Conservation (phyloP, 768 basidiomycete genomes). For the Agrocybe praecox region DNA sequence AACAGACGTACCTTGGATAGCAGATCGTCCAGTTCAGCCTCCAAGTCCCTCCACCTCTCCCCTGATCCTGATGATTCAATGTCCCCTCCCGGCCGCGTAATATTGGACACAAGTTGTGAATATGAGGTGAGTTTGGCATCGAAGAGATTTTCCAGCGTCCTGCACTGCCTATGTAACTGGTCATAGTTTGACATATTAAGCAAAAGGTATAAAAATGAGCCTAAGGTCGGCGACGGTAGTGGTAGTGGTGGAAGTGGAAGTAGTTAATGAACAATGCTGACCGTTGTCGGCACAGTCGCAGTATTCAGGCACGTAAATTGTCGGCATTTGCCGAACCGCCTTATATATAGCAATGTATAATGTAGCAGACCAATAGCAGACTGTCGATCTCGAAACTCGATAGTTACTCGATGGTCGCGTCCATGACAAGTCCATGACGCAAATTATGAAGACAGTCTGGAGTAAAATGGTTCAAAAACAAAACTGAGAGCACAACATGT, state of each 20-base stretch:
- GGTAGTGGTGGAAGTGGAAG: background rate
- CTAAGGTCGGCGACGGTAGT: background rate
- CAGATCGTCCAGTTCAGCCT: conserved; percentile 85
- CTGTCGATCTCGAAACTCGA: too few species aligned
- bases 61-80: conserved; percentile 71
- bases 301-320: background rate
- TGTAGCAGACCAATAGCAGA: too few species aligned
- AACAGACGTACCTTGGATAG: conserved; percentile 70
- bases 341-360: too few species aligned
- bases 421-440: too few species aligned
- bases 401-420: too few species aligned
- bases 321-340: background rate
- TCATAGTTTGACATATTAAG: conserved; percentile 78
- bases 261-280: background rate
- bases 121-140: conserved; percentile 92
- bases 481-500: too few species aligned
- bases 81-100: conserved; percentile 57
- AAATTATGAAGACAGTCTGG: background rate
- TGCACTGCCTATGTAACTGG: conserved; percentile 85
- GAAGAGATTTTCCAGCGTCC: conserved; percentile 91
- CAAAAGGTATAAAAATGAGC: background rate
- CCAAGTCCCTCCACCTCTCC: conserved; percentile 80
- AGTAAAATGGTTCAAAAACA: too few species aligned
- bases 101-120: conserved; percentile 76
- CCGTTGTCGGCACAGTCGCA: too few species aligned